phyloP scores from a whole-genome alignment of 2,329 filamentous ascomycete species.

The Penicillium sp. region DNA sequence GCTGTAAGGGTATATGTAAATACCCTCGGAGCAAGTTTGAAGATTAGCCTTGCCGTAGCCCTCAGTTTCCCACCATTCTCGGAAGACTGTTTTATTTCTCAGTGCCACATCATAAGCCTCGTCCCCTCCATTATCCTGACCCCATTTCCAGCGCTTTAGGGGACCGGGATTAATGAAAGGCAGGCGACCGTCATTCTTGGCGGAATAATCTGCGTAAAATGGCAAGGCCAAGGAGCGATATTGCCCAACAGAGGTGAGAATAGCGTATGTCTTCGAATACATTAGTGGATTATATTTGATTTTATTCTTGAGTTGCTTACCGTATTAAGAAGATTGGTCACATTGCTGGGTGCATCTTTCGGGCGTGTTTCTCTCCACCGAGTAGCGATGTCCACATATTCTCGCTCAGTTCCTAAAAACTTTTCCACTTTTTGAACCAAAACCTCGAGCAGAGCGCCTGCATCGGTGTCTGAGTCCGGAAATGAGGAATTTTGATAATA shows the following conservation, averaged over 20 bases:
- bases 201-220: slow-evolving; percentile 56
- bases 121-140: slow-evolving; percentile 41
- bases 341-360: slow-evolving; percentile 27
- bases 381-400: slow-evolving; percentile 14
- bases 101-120: slow-evolving; percentile 49
- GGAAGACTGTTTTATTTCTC: slow-evolving; percentile 56
- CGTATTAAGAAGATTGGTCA: slow-evolving; percentile 1
- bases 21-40: slow-evolving; percentile 51
- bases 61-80: slow-evolving; percentile 41
- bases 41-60: slow-evolving; percentile 46
- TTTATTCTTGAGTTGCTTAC: not conserved
- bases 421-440: slow-evolving; percentile 28
- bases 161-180: slow-evolving; percentile 58
- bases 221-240: slow-evolving; percentile 51
- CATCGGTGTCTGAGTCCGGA: slow-evolving; percentile 21
- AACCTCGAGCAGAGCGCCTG: slow-evolving; percentile 27
- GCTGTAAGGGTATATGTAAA: slow-evolving; percentile 5
- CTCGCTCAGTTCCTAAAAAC: slow-evolving; percentile 30
- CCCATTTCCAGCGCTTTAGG: slow-evolving; percentile 53
- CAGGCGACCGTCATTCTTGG: slow-evolving; percentile 47
- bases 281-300: not conserved
- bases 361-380: slow-evolving; percentile 28
- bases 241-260: slow-evolving; percentile 44
- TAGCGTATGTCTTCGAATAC: slow-evolving; percentile 20
- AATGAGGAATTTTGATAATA: slow-evolving; percentile 18